Percentiles rank a stretch among this genome's conserved stretches.
Conservation (phyloP, 1,139 yeast genomes). For the Scheffersomyces stambukii region DNA sequence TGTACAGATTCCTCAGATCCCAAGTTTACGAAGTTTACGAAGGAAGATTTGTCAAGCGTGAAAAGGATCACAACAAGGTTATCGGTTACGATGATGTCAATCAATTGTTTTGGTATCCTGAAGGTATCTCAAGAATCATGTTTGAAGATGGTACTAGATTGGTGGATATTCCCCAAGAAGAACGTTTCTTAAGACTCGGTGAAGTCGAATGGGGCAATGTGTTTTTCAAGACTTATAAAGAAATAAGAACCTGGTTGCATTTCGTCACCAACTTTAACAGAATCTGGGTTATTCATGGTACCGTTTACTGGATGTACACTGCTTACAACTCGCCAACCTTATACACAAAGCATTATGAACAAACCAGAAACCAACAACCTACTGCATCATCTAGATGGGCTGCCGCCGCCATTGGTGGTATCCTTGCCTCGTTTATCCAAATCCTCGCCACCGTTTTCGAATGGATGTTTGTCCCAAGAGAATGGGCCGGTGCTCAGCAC, state of each 20-base stretch:
- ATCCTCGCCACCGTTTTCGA: slow-evolving; percentile 85
- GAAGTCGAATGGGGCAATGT: slow-evolving; percentile 91
- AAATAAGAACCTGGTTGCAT: slow-evolving; percentile 98
- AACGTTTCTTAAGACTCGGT: slow-evolving; percentile 84
- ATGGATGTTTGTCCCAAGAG: slow-evolving; percentile 96
- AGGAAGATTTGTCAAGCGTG: slow-evolving; percentile 96
- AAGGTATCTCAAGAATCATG: slow-evolving; percentile 90
- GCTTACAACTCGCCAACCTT: slow-evolving; percentile 90
- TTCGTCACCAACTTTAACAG: slow-evolving; percentile 93
- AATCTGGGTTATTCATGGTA: slow-evolving; percentile 92
- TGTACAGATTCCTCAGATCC: slow-evolving; percentile 85
- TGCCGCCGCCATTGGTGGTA: slow-evolving; percentile 88
- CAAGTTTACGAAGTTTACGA: slow-evolving; percentile 94
- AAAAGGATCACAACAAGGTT: slow-evolving; percentile 89
- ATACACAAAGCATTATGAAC: slow-evolving; percentile 82
- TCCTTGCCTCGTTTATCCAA: slow-evolving; percentile 77
- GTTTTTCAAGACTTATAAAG: slow-evolving; percentile 94
- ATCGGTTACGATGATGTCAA: slow-evolving; percentile 98
- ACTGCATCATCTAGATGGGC: slow-evolving; percentile 89
- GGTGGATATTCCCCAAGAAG: slow-evolving; percentile 85
- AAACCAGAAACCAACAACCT: slow-evolving; percentile 80
- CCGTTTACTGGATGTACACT: slow-evolving; percentile 90
- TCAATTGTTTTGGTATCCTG: slow-evolving; percentile 99
- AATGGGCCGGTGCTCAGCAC: slow-evolving; percentile 99
- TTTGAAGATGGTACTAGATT: slow-evolving; percentile 89